A percentile compares a stretch with the other conserved stretches of the same genome.
These are phyloP conservation scores for Pochonia chlamydosporia DNA, from an alignment of 2,329 filamentous ascomycete species.

Conservation along the genomic window DNA sequence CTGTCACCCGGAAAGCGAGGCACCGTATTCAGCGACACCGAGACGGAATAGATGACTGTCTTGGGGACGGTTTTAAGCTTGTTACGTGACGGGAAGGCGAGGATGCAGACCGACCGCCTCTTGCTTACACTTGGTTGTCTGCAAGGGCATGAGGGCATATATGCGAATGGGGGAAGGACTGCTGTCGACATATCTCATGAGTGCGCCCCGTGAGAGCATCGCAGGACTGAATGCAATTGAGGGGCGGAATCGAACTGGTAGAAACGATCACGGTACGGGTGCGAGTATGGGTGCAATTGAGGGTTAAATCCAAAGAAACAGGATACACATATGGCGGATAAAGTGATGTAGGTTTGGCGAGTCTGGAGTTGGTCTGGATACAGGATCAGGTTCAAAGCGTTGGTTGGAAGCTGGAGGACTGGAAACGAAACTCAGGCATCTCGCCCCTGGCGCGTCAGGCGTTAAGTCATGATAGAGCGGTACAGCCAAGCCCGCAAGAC, in stretches of 20 bases:
- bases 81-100: not conserved
- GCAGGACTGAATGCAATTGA: too few relatives aligned
- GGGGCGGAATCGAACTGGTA: too few relatives aligned
- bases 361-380: not conserved
- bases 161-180: not conserved
- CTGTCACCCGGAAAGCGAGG: slow-evolving; percentile 33
- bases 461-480: slow-evolving; percentile 21
- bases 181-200: not conserved
- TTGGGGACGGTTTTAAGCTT: slow-evolving; percentile 7
- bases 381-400: slow-evolving; percentile 7
- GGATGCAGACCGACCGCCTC: not conserved
- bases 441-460: slow-evolving; percentile 8
- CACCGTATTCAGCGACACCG: slow-evolving; percentile 29
- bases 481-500: slow-evolving; percentile 14
- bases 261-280: too few relatives aligned
- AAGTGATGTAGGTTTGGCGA: not conserved
- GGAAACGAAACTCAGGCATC: not conserved
- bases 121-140: not conserved
- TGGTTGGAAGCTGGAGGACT: not conserved
- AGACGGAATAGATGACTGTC: slow-evolving; percentile 17
- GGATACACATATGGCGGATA: not conserved
- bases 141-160: not conserved
- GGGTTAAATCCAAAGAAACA: not conserved
- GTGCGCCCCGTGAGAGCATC: too few relatives aligned
- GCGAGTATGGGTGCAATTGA: too few relatives aligned